phyloP scores from a whole-genome alignment of 148 eudicot species.

The Cornus controversa region DNA sequence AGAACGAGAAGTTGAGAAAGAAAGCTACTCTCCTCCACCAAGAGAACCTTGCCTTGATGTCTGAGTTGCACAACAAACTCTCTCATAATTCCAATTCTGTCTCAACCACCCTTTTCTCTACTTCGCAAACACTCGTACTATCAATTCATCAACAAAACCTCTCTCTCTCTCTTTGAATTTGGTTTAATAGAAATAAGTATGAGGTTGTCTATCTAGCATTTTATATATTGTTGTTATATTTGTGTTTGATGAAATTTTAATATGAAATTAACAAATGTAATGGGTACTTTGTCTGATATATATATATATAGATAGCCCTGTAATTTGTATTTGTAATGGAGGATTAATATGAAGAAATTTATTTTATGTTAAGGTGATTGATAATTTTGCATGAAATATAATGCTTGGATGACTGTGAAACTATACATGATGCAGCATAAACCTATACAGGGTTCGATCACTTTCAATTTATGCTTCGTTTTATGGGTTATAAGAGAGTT shows the following conservation, averaged over 20 bases:
- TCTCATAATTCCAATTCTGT: constrained; percentile 1
- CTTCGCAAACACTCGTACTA: neutral
- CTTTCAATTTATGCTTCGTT: neutral
- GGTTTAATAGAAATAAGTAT: neutral
- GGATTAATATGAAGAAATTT: neutral
- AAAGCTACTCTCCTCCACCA: constrained; percentile 58
- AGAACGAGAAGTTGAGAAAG: constrained; percentile 69
- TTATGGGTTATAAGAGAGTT: neutral
- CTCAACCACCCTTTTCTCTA: neutral
- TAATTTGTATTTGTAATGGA: neutral
- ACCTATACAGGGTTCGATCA: neutral
- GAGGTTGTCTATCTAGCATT: neutral
- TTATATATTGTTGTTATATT: neutral
- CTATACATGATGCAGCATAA: neutral
- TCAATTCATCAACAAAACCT: too few relatives aligned
- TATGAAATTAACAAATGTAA: too few relatives aligned
- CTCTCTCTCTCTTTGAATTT: neutral
- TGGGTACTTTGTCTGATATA: neutral
- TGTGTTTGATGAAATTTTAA: neutral
- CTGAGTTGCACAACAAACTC: constrained; percentile 49
- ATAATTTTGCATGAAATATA: neutral
- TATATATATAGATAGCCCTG: too few relatives aligned
- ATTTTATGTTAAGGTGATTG: too few relatives aligned
- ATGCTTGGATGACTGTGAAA: neutral
- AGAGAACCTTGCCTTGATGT: constrained; percentile 64